Evolutionary conservation across 805 yeast species (phyloP).

Genomic region (Myxozyma kluyveri): DNA sequence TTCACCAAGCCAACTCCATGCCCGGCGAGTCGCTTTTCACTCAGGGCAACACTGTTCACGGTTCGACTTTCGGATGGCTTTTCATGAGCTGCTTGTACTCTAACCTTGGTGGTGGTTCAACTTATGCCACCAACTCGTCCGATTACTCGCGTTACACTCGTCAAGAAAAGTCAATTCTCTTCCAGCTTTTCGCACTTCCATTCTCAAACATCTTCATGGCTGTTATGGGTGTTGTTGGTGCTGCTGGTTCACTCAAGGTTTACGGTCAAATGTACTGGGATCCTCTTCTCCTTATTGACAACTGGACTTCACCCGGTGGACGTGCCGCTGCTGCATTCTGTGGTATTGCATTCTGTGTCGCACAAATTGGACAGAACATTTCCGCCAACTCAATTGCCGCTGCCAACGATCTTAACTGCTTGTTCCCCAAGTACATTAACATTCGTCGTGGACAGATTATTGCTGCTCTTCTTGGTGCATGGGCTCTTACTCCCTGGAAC

Average conservation of each 20-base stretch:
- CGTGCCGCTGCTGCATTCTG: slow-evolving; percentile 47
- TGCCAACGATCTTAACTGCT: slow-evolving; percentile 44
- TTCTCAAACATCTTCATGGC: slow-evolving; percentile 17
- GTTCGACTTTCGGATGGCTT: slow-evolving; percentile 54
- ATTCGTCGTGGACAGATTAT: slow-evolving; percentile 48
- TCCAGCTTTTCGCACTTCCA: slow-evolving; percentile 21
- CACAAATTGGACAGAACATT: slow-evolving; percentile 36
- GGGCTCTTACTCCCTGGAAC: slow-evolving; percentile 44
- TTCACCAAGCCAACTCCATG: no score
- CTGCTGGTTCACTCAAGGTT: slow-evolving; percentile 25
- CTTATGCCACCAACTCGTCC: slow-evolving; percentile 44
- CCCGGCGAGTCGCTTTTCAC: no score
- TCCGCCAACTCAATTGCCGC: slow-evolving; percentile 44
- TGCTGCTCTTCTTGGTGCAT: slow-evolving; percentile 38
- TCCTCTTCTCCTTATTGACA: slow-evolving; percentile 35
- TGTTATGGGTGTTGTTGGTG: slow-evolving; percentile 25
- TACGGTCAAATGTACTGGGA: slow-evolving; percentile 28
- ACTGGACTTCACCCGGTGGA: slow-evolving; percentile 41
- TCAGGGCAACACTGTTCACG: slow-evolving; percentile 69
- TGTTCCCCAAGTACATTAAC: slow-evolving; percentile 48
- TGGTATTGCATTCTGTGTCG: slow-evolving; percentile 42
- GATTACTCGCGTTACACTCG: slow-evolving; percentile 46
- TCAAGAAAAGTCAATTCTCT: neutral
- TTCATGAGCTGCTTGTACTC: slow-evolving; percentile 72
- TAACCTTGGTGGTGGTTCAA: slow-evolving; percentile 43